Evolutionary conservation across 75 land plant species (phyloP), one percentile per base, ranked within the genome.

Genomic region (Cryptomeria japonica): DNA sequence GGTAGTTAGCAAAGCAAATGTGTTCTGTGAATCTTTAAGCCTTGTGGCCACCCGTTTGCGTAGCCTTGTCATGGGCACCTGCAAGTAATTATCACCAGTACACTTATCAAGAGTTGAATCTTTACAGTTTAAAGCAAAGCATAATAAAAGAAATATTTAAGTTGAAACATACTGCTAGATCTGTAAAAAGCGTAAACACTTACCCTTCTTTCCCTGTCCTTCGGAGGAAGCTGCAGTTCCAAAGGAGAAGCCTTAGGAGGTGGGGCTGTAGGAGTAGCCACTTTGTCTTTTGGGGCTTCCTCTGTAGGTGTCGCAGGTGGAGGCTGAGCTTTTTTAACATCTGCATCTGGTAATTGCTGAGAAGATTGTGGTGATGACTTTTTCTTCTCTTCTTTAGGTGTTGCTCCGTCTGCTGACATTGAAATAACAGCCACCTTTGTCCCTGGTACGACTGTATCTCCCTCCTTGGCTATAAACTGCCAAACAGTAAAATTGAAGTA

Each of bases 11-110:
- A 98, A 55, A 53, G 99, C 99, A 92, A 95, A 98, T 47, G 99
- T 98, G 86, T 98, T 98, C 84, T 98, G 99, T 75, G 99, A 94
- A 88, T 98, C 99, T 84, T 98, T 98, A 94, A 98, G 90, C 32
- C 99, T 91, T 8, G 99, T 92, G 38, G 99, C 99, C 90, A 98
- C 96, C 18, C 99, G 88, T 85, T 97, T 98, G 56, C 99, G 89
- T n/a, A 98, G 91, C 82, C 99, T 94, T 86, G 99, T 96, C 99
- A 98, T 98, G 53, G 97, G 94, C 84, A 96, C 96, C 95, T 93
- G 72, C 12, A 87, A 84, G 51, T 15, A 85, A 58, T 19, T 8
- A 49, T 58, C 41, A 42, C 72, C 41, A 34, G 3, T 51, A 64
- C 44, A 51, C 18, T 14, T 31, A 51, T 25, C 37, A 34, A 49